phyloP scores from a whole-genome alignment of 768 basidiomycete genomes.

The Termitomyces sp. region DNA sequence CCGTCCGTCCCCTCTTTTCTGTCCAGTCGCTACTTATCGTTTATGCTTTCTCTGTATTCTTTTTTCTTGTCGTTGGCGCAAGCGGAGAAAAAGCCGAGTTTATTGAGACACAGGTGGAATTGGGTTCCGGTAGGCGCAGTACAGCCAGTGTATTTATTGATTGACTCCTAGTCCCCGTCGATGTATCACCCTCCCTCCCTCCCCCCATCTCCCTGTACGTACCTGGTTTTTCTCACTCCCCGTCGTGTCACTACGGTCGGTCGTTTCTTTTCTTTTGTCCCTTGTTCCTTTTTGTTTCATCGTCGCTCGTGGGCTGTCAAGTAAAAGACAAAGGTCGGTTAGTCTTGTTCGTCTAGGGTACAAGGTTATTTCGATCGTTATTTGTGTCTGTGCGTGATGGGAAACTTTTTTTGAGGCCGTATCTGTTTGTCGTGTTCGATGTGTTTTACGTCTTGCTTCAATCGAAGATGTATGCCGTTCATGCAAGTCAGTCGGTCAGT shows the following conservation, averaged over 20 bases:
- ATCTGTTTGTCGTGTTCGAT: no score
- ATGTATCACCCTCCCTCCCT: neutral
- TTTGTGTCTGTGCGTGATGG: no score
- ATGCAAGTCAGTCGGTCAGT: no score
- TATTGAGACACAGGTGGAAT: neutral
- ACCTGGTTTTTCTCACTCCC: neutral
- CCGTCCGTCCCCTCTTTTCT: conserved; percentile 25
- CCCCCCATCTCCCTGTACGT: neutral
- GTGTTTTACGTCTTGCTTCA: no score
- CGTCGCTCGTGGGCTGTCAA: no score
- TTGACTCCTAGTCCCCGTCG: neutral
- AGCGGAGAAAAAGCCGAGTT: neutral
- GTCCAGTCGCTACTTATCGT: conserved; percentile 8
- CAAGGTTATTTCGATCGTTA: neutral
- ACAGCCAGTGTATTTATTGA: neutral
- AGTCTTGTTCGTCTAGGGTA: no score
- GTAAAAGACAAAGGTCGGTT: neutral
- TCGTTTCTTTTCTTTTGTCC: neutral
- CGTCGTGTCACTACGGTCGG: neutral
- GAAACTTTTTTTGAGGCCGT: no score
- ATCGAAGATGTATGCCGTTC: no score
- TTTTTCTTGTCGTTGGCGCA: neutral
- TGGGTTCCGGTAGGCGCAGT: conserved; percentile 7
- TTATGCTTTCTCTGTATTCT: neutral
- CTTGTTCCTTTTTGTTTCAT: no score